Evolutionary conservation across 2,329 filamentous ascomycete genomes (phyloP).

Genomic region (Apiospora rasikravindrae): DNA sequence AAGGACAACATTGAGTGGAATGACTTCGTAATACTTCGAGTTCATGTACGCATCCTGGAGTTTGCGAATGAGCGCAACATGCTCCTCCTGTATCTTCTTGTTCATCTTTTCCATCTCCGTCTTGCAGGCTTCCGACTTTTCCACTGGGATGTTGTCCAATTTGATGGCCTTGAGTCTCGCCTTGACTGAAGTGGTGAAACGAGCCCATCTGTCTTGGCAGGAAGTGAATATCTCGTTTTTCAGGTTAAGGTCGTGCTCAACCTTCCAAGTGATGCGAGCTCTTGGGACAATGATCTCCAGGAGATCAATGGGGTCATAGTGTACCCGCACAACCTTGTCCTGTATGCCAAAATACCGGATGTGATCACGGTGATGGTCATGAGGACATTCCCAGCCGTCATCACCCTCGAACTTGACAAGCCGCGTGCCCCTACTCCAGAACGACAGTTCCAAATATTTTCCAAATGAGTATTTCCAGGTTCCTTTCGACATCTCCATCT

Average conservation of each 20-base stretch:
- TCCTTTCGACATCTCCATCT: conserved; percentile 88
- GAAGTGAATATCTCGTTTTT: conserved; percentile 90
- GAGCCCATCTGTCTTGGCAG: conserved; percentile 80
- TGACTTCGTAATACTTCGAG: conserved; percentile 95
- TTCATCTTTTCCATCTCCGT: conserved; percentile 79
- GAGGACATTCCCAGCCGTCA: conserved; percentile 65
- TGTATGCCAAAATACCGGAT: conserved; percentile 90
- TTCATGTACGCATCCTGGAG: conserved; percentile 90
- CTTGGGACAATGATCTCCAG: conserved; percentile 94
- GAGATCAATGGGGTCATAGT: conserved; percentile 90
- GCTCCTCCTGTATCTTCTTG: conserved; percentile 84
- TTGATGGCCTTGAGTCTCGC: conserved; percentile 85
- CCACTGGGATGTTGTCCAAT: conserved; percentile 86
- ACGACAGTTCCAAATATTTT: conserved; percentile 96
- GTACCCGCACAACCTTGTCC: conserved; percentile 84
- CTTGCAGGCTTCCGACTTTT: conserved; percentile 83
- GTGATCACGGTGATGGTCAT: conserved; percentile 92
- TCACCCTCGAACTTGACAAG: conserved; percentile 66
- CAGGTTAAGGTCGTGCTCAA: conserved; percentile 88
- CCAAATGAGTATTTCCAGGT: conserved; percentile 99
- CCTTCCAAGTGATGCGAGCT: conserved; percentile 93
- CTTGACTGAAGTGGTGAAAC: conserved; percentile 88
- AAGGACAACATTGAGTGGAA: conserved; percentile 88
- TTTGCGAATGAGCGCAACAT: conserved; percentile 72
- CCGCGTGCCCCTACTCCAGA: conserved; percentile 88